Evolutionary conservation across 2,329 filamentous ascomycete species (phyloP), one percentile per base, ranked within the genome.

Genomic region (Rhexocercosporidium sp.): DNA sequence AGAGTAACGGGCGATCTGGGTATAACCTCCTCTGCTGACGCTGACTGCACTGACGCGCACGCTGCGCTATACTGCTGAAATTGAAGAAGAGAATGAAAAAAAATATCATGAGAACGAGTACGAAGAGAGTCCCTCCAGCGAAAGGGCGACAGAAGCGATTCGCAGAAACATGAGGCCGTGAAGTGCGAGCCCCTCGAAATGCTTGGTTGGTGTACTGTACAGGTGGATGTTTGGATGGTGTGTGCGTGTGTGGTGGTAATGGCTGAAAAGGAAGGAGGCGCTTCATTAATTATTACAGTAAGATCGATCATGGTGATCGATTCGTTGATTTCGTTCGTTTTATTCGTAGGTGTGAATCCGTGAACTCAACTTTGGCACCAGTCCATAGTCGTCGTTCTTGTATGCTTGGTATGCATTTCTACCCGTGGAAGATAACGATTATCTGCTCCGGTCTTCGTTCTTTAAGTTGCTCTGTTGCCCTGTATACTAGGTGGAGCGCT

Each of bases 321-420:
- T n/a, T 60, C 51, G 29, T 65, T 41, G 41, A 39, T 53, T 56
- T 53, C 44, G 62, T 53, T 37, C 6, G 37, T n/a, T 18, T 65
- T 44, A n/a, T 56, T 20, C 34, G 51, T 47, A 22, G 34, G 27
- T 41, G 41, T 31, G 49, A 56, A 49, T 46, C 27, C 39, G 5
- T 46, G 39, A 47, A 29, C 49, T 67, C 62, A 62, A 64, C 67
- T 61, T 57, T 65, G 71, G 72, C 70, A 54, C 73, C 73, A 66
- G 73, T 71, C 72, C 73, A 68, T 69, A 72, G 71, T 68, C 67
- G 65, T 71, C n/a, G 31, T 22, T 41, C 29, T 12, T 25, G 20
- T 53, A 49, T 39, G 31, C 53, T 37, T 37, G 18, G 12, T 22
- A 16, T 25, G 34, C 34, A 25, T 39, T 22, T 27, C n/a, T 25